These are phyloP conservation scores for Neurospora tetrasperma DNA, from an alignment of 495 filamentous ascomycete species.

Conservation along the genomic window DNA sequence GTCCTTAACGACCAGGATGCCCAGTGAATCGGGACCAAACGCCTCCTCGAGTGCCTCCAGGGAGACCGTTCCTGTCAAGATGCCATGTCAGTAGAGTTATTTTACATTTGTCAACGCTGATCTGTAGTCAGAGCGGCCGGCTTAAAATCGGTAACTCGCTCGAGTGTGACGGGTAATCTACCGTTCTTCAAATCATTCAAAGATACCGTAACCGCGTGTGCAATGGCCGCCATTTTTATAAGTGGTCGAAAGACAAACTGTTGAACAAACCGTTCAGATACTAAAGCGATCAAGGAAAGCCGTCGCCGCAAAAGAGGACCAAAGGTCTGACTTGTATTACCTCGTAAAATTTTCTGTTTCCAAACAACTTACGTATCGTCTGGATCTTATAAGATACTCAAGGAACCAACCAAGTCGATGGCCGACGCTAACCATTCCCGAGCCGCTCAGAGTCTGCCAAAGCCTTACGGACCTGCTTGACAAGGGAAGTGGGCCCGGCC, in stretches of 20 bases:
- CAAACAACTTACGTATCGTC: background rate
- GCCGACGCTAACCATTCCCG: background rate
- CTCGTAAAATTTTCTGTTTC: background rate
- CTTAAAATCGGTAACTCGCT: background rate
- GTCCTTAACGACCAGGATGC: conserved; percentile 85
- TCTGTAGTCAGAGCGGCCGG: background rate
- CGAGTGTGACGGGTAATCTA: conserved; percentile 13
- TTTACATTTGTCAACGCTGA: background rate
- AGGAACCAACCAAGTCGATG: background rate
- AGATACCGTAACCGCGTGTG: conserved; percentile 42
- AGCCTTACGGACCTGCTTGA: background rate
- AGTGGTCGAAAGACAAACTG: background rate
- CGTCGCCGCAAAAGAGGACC: background rate
- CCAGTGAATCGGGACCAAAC: conserved; percentile 84
- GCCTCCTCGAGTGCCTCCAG: conserved; percentile 69
- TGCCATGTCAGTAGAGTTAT: background rate
- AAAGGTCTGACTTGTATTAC: background rate
- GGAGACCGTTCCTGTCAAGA: conserved; percentile 47
- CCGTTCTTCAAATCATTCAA: conserved; percentile 42
- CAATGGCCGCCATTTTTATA: conserved; percentile 29
- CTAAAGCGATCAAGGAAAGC: background rate
- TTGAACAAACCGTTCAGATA: background rate
- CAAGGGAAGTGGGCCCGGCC: background rate
- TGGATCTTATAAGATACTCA: background rate
- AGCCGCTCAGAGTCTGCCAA: background rate